Conservation (phyloP, 1,284 basidiomycete genomes). For the Amylostereum areolatum region DNA sequence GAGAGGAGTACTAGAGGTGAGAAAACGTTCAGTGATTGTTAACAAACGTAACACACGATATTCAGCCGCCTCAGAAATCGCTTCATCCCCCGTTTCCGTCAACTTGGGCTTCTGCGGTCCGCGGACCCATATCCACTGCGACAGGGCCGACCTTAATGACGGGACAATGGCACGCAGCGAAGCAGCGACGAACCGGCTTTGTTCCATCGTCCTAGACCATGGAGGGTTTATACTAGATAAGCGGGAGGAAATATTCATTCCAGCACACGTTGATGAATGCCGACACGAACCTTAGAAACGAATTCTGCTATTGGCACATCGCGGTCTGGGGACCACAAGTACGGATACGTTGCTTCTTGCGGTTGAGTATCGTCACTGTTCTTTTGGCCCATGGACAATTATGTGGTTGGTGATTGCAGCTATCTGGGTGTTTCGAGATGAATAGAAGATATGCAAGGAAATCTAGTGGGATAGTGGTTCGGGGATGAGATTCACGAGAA, state of each 20-base stretch:
- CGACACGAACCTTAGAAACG: slow-evolving; percentile 35
- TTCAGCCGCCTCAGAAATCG: slow-evolving; percentile 39
- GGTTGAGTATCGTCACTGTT: slow-evolving; percentile 6
- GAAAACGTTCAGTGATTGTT: not conserved
- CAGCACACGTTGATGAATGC: not conserved
- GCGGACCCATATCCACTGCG: slow-evolving; percentile 65
- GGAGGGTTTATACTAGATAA: slow-evolving; percentile 56
- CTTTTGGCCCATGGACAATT: not conserved
- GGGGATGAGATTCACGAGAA: too few species aligned
- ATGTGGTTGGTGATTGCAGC: not conserved
- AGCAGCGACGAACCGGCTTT: slow-evolving; percentile 47
- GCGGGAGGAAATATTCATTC: not conserved
- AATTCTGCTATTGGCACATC: slow-evolving; percentile 37
- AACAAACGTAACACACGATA: slow-evolving; percentile 33
- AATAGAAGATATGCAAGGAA: too few species aligned
- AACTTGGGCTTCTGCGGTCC: slow-evolving; percentile 17
- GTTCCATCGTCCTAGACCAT: slow-evolving; percentile 71
- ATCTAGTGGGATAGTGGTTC: too few species aligned
- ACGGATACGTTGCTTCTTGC: slow-evolving; percentile 27
- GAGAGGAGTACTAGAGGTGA: not conserved
- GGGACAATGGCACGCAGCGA: not conserved
- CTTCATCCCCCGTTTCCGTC: slow-evolving; percentile 24
- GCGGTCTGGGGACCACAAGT: slow-evolving; percentile 37
- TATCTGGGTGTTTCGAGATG: too few species aligned
- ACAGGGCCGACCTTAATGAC: not conserved